Evolutionary conservation across 192 early-diverging fungal species (phyloP).

Genomic region (Mortierella claussenii): DNA sequence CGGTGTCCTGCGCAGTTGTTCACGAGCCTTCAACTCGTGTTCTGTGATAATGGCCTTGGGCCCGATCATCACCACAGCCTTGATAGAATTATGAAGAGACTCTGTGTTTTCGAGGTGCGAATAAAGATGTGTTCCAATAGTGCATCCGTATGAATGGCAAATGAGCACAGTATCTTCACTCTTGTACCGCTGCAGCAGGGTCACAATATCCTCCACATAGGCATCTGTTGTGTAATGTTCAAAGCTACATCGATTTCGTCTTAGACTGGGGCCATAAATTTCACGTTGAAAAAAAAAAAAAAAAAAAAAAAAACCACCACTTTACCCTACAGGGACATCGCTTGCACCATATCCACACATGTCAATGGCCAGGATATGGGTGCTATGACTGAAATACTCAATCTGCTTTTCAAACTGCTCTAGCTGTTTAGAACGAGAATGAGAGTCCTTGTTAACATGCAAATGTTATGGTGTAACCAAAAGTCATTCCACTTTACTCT

Average conservation of each 20-base stretch:
- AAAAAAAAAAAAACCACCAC: background rate
- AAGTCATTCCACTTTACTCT: too few relatives aligned
- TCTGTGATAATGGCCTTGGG: constrained; percentile 58
- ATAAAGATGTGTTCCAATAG: constrained; percentile 58
- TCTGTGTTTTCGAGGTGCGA: constrained; percentile 8
- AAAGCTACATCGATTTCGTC: constrained; percentile 47
- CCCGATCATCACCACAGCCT: constrained; percentile 62
- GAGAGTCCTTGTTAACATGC: background rate
- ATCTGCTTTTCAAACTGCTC: constrained; percentile 68
- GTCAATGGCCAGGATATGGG: constrained; percentile 65
- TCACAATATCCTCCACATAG: constrained; percentile 56
- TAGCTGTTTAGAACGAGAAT: constrained; percentile 42
- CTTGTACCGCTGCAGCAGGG: constrained; percentile 57
- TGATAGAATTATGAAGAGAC: constrained; percentile 38
- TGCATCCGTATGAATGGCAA: constrained; percentile 67
- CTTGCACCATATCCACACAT: constrained; percentile 66
- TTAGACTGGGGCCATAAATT: background rate
- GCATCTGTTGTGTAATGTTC: constrained; percentile 59
- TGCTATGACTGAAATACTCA: constrained; percentile 61
- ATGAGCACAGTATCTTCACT: constrained; percentile 61
- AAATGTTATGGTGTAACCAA: too few relatives aligned
- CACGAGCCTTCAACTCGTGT: constrained; percentile 35
- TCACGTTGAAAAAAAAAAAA: background rate
- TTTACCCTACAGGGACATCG: constrained; percentile 61
- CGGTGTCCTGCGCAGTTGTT: constrained; percentile 52